A percentile compares a stretch with the other conserved stretches of the same genome.
phyloP scores from a whole-genome alignment of 2,329 filamentous ascomycete genomes.

The Zasmidium citrigriseum region DNA sequence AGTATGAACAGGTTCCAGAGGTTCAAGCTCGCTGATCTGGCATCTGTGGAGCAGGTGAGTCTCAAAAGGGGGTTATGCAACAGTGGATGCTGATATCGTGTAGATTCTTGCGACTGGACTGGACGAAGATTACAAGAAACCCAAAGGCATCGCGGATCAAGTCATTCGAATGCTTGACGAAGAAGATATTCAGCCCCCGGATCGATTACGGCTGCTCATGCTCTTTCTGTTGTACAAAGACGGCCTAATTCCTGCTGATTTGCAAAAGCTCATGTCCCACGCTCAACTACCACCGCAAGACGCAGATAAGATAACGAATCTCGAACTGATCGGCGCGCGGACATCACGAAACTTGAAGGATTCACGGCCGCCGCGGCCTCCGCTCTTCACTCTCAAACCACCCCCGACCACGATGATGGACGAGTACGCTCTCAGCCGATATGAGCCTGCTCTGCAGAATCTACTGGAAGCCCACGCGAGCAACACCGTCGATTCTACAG shows the following conservation, averaged over 20 bases:
- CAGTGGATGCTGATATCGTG: constrained; percentile 12
- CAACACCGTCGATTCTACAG: constrained; percentile 44
- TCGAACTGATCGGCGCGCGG: constrained; percentile 79
- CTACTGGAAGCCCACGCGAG: constrained; percentile 70
- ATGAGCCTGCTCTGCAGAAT: constrained; percentile 77
- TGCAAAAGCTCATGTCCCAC: constrained; percentile 81
- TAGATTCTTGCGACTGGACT: constrained; percentile 82
- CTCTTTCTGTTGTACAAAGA: constrained; percentile 85
- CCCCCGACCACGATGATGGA: constrained; percentile 61
- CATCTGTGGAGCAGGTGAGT: constrained; percentile 75
- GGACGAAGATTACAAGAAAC: constrained; percentile 88
- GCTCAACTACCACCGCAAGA: constrained; percentile 75
- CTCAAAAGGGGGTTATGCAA: background rate
- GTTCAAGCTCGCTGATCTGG: constrained; percentile 82
- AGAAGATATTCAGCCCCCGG: constrained; percentile 67
- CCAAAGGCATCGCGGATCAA: constrained; percentile 84
- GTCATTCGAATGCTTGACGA: constrained; percentile 88
- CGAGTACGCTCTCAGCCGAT: constrained; percentile 84
- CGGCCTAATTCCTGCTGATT: constrained; percentile 79
- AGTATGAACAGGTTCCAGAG: constrained; percentile 92
- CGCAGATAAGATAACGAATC: constrained; percentile 70
- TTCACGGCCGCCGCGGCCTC: constrained; percentile 61
- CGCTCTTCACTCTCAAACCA: constrained; percentile 71
- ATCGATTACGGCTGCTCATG: constrained; percentile 81
- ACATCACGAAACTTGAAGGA: constrained; percentile 77